phyloP scores from a whole-genome alignment of 768 basidiomycete genomes.

The Exidia glandulosa region DNA sequence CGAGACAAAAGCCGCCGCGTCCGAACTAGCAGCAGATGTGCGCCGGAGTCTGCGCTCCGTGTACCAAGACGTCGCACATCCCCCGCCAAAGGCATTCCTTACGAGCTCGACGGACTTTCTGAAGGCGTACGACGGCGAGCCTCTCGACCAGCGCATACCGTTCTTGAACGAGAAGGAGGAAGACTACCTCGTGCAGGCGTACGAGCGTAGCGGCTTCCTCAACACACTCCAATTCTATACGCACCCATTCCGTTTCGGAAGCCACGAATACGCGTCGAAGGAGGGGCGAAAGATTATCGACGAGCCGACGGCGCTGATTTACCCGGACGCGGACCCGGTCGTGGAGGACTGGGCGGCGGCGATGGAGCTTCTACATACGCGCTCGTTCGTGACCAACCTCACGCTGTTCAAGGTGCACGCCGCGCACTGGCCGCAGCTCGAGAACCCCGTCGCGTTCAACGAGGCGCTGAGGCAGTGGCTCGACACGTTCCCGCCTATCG shows the following conservation, averaged over 20 bases:
- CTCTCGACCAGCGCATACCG: conserved; percentile 22
- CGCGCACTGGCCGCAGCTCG: conserved; percentile 61
- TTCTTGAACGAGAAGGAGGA: conserved; percentile 55
- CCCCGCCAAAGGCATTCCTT: conserved; percentile 47
- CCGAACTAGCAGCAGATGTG: conserved; percentile 46
- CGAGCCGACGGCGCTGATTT: not conserved
- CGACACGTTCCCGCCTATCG: not conserved
- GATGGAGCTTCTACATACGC: conserved; percentile 17
- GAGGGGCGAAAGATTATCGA: not conserved
- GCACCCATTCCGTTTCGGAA: conserved; percentile 9
- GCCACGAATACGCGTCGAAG: conserved; percentile 24
- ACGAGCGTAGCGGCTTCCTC: conserved; percentile 43
- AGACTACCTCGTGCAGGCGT: conserved; percentile 60
- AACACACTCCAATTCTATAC: conserved; percentile 61
- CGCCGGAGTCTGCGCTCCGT: conserved; percentile 47
- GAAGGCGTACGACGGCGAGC: conserved; percentile 26
- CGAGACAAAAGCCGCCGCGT: conserved; percentile 34
- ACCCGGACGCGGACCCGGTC: conserved; percentile 21
- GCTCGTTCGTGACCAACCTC: conserved; percentile 23
- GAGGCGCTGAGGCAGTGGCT: conserved; percentile 43
- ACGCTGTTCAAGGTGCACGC: conserved; percentile 34
- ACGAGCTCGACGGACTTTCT: conserved; percentile 38
- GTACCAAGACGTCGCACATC: conserved; percentile 38
- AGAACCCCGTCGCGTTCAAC: conserved; percentile 45
- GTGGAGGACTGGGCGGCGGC: conserved; percentile 28